Evolutionary conservation across 176 grass and related monocot species (phyloP).

Genomic region (Avena atlantica): DNA sequence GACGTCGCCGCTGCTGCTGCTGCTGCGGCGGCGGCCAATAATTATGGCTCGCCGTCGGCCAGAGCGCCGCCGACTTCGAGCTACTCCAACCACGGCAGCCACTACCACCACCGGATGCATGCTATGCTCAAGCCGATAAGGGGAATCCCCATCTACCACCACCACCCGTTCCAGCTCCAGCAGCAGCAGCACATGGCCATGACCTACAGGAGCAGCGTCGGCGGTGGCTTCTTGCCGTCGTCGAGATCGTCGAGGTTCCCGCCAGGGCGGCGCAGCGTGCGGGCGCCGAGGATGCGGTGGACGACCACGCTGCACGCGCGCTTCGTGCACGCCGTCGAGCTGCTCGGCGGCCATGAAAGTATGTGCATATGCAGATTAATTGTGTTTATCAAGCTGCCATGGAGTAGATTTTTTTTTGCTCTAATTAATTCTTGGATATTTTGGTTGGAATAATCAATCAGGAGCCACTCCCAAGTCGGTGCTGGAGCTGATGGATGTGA

Average conservation of each 20-base stretch:
- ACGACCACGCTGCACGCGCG: conserved; percentile 52
- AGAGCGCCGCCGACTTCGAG: neutral
- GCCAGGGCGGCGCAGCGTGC: conserved; percentile 37
- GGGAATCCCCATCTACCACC: conserved; percentile 47
- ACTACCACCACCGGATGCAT: no score
- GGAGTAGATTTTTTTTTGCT: neutral
- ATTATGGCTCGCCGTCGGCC: neutral
- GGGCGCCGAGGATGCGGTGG: conserved; percentile 54
- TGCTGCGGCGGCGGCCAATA: neutral
- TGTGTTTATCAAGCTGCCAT: neutral
- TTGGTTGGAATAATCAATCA: neutral
- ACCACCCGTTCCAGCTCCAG: neutral
- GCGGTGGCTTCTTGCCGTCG: neutral
- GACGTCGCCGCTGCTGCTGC: neutral
- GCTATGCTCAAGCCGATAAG: conserved; percentile 41
- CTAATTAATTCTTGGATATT: neutral
- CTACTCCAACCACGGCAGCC: conserved; percentile 25
- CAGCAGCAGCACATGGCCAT: conserved; percentile 29
- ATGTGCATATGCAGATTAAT: neutral
- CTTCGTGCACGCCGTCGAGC: conserved; percentile 54
- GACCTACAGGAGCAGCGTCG: neutral
- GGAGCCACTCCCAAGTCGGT: conserved; percentile 59
- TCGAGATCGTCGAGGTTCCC: conserved; percentile 37
- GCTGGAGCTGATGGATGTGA: conserved; percentile 63
- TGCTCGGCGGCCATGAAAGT: conserved; percentile 57